Percentiles rank a stretch among this genome's conserved stretches.
These are phyloP conservation scores for Sclerotinia glacialis DNA, from an alignment of 2,329 filamentous ascomycete species.

Conservation along the genomic window DNA sequence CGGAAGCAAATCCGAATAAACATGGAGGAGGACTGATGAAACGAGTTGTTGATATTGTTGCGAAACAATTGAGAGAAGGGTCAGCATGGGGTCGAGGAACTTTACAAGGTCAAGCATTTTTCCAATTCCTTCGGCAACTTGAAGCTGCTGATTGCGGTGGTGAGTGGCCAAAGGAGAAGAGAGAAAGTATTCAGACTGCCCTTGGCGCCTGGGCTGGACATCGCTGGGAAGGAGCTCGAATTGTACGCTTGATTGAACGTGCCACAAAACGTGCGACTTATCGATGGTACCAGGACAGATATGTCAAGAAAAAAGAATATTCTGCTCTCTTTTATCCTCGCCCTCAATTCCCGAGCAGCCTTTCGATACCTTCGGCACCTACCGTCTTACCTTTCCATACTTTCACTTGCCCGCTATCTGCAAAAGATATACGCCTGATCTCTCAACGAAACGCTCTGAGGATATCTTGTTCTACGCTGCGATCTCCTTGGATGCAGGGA, in stretches of 20 bases:
- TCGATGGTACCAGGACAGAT: slow-evolving; percentile 83
- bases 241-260: slow-evolving; percentile 81
- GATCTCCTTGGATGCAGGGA: slow-evolving; percentile 78
- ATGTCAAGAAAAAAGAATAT: slow-evolving; percentile 60
- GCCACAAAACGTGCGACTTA: slow-evolving; percentile 74
- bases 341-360: slow-evolving; percentile 66
- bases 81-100: slow-evolving; percentile 79
- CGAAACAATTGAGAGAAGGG: slow-evolving; percentile 81
- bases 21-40: slow-evolving; percentile 77
- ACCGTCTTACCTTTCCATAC: slow-evolving; percentile 97
- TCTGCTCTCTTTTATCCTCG: slow-evolving; percentile 62
- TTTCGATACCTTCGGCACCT: slow-evolving; percentile 81
- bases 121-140: slow-evolving; percentile 41
- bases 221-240: slow-evolving; percentile 83
- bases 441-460: slow-evolving; percentile 91
- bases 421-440: slow-evolving; percentile 87
- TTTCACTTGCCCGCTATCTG: slow-evolving; percentile 90
- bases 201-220: slow-evolving; percentile 63
- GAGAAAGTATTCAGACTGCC: slow-evolving; percentile 40
- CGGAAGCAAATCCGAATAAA: slow-evolving; percentile 63
- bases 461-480: slow-evolving; percentile 86
- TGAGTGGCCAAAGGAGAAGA: slow-evolving; percentile 40
- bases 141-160: slow-evolving; percentile 38
- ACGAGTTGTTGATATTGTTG: slow-evolving; percentile 85
- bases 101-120: slow-evolving; percentile 55